These are phyloP conservation scores for Marsdenia floribunda DNA, from an alignment of 257 asterid species.

Conservation along the genomic window DNA sequence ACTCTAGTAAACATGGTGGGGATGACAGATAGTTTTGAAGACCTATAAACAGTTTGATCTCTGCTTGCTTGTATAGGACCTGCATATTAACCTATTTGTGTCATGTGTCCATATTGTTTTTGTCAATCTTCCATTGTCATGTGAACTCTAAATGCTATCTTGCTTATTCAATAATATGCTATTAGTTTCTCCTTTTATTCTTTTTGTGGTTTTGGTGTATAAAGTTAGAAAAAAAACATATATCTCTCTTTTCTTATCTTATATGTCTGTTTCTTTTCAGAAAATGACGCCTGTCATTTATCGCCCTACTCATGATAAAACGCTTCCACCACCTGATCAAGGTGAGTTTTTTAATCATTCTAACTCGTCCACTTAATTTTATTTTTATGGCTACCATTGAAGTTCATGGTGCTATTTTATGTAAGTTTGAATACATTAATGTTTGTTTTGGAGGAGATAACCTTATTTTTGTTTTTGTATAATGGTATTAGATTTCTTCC, in stretches of 20 bases:
- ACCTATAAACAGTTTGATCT: background rate
- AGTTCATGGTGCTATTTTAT: background rate
- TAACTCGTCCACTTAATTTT: background rate
- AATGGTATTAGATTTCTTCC: background rate
- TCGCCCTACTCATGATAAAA: constrained; percentile 39
- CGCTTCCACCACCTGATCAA: constrained; percentile 46
- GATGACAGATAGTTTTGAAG: background rate
- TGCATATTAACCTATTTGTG: background rate
- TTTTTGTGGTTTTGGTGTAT: background rate
- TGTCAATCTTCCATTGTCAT: background rate
- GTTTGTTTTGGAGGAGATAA: background rate
- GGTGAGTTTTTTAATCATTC: constrained; percentile 21
- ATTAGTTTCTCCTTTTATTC: background rate
- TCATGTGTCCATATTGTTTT: background rate
- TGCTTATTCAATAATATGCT: background rate
- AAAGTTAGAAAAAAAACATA: background rate
- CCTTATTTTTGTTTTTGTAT: background rate
- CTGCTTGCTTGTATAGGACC: background rate
- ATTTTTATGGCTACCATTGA: background rate
- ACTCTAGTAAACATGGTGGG: background rate
- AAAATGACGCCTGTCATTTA: constrained; percentile 36
- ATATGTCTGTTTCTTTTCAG: constrained; percentile 16
- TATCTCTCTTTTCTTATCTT: constrained; percentile 9
- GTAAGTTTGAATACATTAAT: background rate
- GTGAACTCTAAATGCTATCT: background rate